Conservation (phyloP, 1,284 basidiomycete species). For the Tilletia walkeri region DNA sequence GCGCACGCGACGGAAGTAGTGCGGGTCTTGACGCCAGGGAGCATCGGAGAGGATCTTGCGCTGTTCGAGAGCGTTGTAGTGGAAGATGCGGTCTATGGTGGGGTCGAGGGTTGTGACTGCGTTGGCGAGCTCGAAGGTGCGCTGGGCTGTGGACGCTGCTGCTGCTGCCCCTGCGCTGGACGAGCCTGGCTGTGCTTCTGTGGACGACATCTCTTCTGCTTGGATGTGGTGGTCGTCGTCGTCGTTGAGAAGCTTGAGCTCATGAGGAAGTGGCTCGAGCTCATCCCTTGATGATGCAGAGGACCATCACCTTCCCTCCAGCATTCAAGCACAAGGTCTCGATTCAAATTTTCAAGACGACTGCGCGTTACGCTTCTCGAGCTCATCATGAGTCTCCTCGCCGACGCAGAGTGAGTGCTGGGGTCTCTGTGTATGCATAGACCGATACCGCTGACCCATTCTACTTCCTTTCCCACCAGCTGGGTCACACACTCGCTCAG, state of each 20-base stretch:
- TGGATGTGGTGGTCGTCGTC: background rate
- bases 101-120: conserved; percentile 60
- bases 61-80: conserved; percentile 72
- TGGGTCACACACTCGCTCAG: conserved; percentile 43
- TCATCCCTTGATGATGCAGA: background rate
- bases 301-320: too few relatives aligned
- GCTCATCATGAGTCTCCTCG: conserved; percentile 8
- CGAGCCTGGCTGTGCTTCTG: background rate
- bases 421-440: background rate
- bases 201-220: background rate
- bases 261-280: conserved; percentile 1
- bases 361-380: background rate
- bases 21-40: conserved; percentile 85
- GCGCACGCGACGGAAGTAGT: conserved; percentile 90
- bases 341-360: too few relatives aligned
- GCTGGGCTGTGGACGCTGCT: conserved; percentile 64
- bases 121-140: conserved; percentile 81
- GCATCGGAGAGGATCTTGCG: conserved; percentile 68
- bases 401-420: conserved; percentile 16
- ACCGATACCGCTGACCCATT: background rate
- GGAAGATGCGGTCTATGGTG: conserved; percentile 47
- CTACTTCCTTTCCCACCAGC: conserved; percentile 9
- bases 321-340: too few relatives aligned
- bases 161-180: background rate
- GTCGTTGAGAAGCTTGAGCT: background rate